phyloP scores from a whole-genome alignment of 306 rosid genomes.

The Crataegus laevigata region DNA sequence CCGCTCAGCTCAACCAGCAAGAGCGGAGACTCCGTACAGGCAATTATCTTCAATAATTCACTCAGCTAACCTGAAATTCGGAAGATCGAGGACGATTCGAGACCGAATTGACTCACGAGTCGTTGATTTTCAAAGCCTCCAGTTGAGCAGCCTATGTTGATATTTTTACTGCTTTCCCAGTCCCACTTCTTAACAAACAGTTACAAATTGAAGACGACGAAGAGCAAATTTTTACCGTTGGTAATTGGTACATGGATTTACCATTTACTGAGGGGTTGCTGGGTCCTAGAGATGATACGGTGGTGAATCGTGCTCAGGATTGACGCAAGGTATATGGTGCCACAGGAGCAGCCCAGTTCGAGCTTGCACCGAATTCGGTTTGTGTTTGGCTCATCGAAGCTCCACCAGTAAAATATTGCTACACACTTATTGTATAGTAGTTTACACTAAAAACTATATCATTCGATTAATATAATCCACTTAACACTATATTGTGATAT shows the following conservation, averaged over 20 bases:
- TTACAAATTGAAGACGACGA: background rate
- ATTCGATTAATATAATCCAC: too few species aligned
- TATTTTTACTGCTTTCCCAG: background rate
- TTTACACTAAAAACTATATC: too few species aligned
- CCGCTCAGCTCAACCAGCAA: background rate
- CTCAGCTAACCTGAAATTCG: background rate
- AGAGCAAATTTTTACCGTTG: background rate
- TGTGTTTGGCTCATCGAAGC: too few species aligned
- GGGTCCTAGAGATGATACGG: background rate
- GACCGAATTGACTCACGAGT: background rate
- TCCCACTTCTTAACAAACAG: background rate
- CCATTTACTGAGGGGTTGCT: background rate
- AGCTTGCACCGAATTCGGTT: too few species aligned
- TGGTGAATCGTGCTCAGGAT: background rate
- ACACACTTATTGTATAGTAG: too few species aligned
- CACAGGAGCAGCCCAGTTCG: background rate
- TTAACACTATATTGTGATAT: too few species aligned
- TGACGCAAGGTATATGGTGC: background rate
- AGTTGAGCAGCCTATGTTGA: background rate
- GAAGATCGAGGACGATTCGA: background rate
- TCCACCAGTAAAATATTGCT: too few species aligned
- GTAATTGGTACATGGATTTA: background rate
- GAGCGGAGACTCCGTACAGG: background rate
- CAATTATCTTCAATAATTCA: background rate
- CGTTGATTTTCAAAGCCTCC: conserved; percentile 10